These are phyloP conservation scores for Monosporozyma solicola DNA, from an alignment of 805 yeast genomes.

Conservation along the genomic window DNA sequence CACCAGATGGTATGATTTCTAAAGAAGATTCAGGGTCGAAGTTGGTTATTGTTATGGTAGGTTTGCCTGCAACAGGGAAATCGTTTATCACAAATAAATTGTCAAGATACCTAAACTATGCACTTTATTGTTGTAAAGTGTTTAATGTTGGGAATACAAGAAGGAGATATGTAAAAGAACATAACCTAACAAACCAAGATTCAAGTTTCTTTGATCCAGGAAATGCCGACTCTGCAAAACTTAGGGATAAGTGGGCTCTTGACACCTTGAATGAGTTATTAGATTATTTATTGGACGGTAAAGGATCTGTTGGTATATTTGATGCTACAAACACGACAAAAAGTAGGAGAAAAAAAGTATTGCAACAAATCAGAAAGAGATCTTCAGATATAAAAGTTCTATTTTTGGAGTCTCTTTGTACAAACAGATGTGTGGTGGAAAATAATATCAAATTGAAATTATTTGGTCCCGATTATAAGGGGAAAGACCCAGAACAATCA, in stretches of 20 bases:
- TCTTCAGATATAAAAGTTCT: constrained; percentile 64
- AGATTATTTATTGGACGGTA: constrained; percentile 68
- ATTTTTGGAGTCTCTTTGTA: constrained; percentile 80
- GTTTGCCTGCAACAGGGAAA: constrained; percentile 91
- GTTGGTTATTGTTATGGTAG: constrained; percentile 92
- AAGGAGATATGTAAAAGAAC: constrained; percentile 49
- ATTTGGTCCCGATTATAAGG: constrained; percentile 85
- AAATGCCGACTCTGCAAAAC: constrained; percentile 49
- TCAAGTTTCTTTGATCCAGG: constrained; percentile 84
- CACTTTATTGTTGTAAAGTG: constrained; percentile 81
- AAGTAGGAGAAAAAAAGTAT: constrained; percentile 49
- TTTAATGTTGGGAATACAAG: constrained; percentile 96
- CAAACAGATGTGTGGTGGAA: constrained; percentile 69
- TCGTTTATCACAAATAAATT: constrained; percentile 87
- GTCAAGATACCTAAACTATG: constrained; percentile 86
- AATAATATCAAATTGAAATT: constrained; percentile 76
- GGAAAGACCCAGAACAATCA: constrained; percentile 77
- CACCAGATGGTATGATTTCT: constrained; percentile 66
- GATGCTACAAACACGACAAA: constrained; percentile 78
- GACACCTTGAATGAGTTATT: constrained; percentile 80
- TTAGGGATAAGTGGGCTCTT: constrained; percentile 93
- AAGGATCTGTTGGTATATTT: constrained; percentile 87
- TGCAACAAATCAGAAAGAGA: constrained; percentile 47
- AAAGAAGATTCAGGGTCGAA: constrained; percentile 67
- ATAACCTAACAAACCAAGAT: constrained; percentile 41